Base-by-base conservation (phyloP, 768 basidiomycete genomes). In the Mycena floridula region DNA sequence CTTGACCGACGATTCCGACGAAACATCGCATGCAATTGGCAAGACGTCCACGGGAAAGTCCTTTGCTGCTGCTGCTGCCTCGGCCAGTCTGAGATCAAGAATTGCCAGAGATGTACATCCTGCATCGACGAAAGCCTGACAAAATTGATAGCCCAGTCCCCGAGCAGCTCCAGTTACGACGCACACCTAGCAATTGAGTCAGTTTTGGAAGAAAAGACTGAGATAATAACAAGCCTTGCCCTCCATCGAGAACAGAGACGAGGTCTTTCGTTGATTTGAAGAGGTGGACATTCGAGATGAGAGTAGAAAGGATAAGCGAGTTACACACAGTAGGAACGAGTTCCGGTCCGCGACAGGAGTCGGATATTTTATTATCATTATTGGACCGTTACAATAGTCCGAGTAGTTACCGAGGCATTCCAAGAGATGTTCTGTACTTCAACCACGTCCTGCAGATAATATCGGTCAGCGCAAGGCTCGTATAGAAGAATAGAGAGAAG, bases 141-240 rank as follows among this genome's bases (percentile, higher is more conserved):
- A 93, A 60, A 97, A 91, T 62, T 91, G 85, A 52, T 86, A 76
- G 6, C 95, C 95, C 37, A 98, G 69, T 6, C 95, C 95, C 55
- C 88, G 76, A 11, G 93, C 95, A 43, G 84, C 95, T 37, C 95
- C 95, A 28, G 95, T 98, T 41, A 98, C 82, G 54, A 94, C 68
- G 66, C 89, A 90, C 43, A 92, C 91, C 83, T 95, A 57, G 6
- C 16, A 22, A 37, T 40, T 16, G 26, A 49, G 45, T 23, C 37
- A 42, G 15, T 46, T 7, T 35, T 37, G 22, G 28, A 11, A n/a
- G 3, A 6, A 41, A 36, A 13, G 41, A 25, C 45, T 18, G 13
- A 22, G 23, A 26, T 25, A 12, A 20, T 26, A 40, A 36, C 63
- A 51, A 41, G 83, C 89, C 74, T 88, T 91, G 57, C 74, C 76